Evolutionary conservation across 208 protist species (phyloP), one percentile per base, ranked within the genome.

Genomic region (Leishmania major): DNA sequence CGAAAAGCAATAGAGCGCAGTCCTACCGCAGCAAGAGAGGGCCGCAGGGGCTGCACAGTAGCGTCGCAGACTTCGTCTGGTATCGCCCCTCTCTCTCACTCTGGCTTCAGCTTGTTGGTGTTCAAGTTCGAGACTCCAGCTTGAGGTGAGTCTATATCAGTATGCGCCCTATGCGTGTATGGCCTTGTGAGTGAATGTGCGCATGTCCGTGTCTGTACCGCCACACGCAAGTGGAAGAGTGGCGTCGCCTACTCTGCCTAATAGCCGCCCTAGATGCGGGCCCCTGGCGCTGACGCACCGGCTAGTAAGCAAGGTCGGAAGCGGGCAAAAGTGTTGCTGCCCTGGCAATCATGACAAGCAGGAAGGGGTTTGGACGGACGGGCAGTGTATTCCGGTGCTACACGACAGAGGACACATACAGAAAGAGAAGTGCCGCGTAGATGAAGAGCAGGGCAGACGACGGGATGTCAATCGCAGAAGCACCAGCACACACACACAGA

Each of bases 171-270:
- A 25, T 62, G 57, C 43, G 45, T 79, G 45, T 73, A 67, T 43
- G 47, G 31, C 28, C 31, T 37, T 75, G 66, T 66, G 40, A 40
- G 35, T 70, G 28, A 70, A 72, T 77, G 78, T 76, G 70, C 67
- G 47, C 25, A 45, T 75, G 64, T 22, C 40, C 13, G 69, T 73
- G 35, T 43, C 40, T 31, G 10, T 51, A 45, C 40, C 31, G 2
- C 62, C 11, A 40, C 31, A 69, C 62, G 15, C 31, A 4, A 64
- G 28, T 35, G 59, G 59, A 31, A 64, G 28, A 64, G 28, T 64
- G 11, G 25, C 10, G 59, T 31, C 6, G 28, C 59, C 11, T 64
- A 28, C 59, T 2, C 59, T 64, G 28, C 59, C 59, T 64, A 7
- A 11, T 64, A 64, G n/a, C 28, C 59, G 3, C 59, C 59, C 28